Evolutionary conservation across 345 rosid species (phyloP), one percentile per base, ranked within the genome.

Genomic region (Excoecaria cochinchinensis): DNA sequence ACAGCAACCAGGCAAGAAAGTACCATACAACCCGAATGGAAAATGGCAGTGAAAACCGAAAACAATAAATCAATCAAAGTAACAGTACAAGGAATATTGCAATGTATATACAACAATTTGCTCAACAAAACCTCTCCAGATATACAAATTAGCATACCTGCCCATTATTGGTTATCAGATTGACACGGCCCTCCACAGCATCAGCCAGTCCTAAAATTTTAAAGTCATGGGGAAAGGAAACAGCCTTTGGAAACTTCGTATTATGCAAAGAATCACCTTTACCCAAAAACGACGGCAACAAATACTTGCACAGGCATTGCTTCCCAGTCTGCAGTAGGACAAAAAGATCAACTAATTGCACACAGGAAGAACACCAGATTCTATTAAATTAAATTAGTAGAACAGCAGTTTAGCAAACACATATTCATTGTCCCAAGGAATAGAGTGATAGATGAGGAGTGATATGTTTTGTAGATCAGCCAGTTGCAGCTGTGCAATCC

Each of bases 221-320:
- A 65, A 85, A 76, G 74, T 90, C 91, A 40, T 78, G 84, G 57
- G 87, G 83, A 85, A 78, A 67, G 74, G 92, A 78, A 44, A 78
- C 77, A 60, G 81, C 78, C 82, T 86, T 84, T 70, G 90, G 59
- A 71, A 87, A 83, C 73, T 90, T 90, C 74, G 78, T 61, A 79
- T 84, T 84, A 69, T 64, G 83, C 15, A 84, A 78, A 78, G 77
- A 77, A 75, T 78, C 83, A 63, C 76, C 84, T 81, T 85, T 79
- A 46, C 82, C 81, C 86, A 90, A 74, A 84, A 78, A 79, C 77
- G 88, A 82, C 74, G 98, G 97, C 47, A 95, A 60, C 75, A 83
- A 78, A 89, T 87, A 95, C 77, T 85, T 89, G 81, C 99, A 92
- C 75, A 93, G 87, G 83, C 97, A 95, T 77, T 89, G 94, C 79